Evolutionary conservation across 306 rosid species (phyloP), one percentile per base, ranked within the genome.

Genomic region (Vicia faba): DNA sequence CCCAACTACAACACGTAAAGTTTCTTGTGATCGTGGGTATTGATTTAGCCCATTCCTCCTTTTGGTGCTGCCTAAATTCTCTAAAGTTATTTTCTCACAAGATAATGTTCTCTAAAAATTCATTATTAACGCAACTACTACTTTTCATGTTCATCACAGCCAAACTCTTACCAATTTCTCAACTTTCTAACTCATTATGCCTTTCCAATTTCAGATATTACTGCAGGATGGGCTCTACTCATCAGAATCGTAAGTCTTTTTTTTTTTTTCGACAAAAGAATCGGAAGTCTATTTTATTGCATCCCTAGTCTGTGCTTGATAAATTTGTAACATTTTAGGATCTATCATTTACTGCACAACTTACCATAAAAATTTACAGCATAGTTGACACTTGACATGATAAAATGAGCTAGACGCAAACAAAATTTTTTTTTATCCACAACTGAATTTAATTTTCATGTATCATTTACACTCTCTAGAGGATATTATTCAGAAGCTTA

Each of bases 141-240:
- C 38, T 61, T 60, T 66, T 64, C 70, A 61, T 49, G 11, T 28
- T 15, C 70, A 50, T 72, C 58, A 40, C 55, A 63, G 18, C 50
- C 64, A 70, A 72, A 48, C 35, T 49, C 19, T 13, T 66, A 14
- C 38, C 83, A 51, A 70, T 33, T 61, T 5, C 38, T 75, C 76
- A 58, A 61, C 35, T 40, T 66, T 51, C 31, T 44, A 48, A 57
- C 75, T 73, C 10, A 53, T 79, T 86, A 71, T 67, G 62, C 71
- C 23, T 74, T 64, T 71, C 72, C 61, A 75, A 72, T 82, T 83
- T 77, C 88, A 90, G 96, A 66, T 83, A 74, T 78, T 90, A 87
- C 80, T 90, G 96, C 81, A 77, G 95, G 81, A 82, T 11, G 96
- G 96, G 96, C 64, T 70, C 89, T 10, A 85, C 86, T 60, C 63